Evolutionary conservation across 225 moss, liverwort and hornwort species (phyloP).

Genomic region (Polytrichum formosum): DNA sequence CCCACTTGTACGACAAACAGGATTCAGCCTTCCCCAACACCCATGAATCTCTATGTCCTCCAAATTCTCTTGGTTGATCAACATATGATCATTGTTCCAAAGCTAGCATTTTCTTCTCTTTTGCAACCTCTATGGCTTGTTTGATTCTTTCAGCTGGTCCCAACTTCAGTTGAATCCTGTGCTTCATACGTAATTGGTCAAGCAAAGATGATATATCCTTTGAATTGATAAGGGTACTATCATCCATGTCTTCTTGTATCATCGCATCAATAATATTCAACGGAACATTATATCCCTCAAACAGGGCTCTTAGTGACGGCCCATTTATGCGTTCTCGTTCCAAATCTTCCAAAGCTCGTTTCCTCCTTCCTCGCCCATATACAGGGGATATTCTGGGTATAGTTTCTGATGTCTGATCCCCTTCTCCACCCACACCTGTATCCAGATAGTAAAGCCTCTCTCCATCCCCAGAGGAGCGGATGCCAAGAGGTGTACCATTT

Average conservation of each 20-base stretch:
- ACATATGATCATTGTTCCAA: slow-evolving; percentile 15
- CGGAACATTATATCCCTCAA: slow-evolving; percentile 47
- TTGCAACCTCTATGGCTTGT: slow-evolving; percentile 51
- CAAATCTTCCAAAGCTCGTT: slow-evolving; percentile 46
- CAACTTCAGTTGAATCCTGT: slow-evolving; percentile 53
- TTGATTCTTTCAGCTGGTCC: slow-evolving; percentile 64
- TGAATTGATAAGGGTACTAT: slow-evolving; percentile 47
- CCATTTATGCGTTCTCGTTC: slow-evolving; percentile 52
- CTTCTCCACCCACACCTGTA: slow-evolving; percentile 32
- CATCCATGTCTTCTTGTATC: slow-evolving; percentile 65
- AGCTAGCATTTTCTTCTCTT: slow-evolving; percentile 47
- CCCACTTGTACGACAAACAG: no score
- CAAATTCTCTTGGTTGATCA: no score
- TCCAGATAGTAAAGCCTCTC: slow-evolving; percentile 44
- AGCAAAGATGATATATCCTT: slow-evolving; percentile 38
- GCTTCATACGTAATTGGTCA: slow-evolving; percentile 52
- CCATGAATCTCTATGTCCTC: no score
- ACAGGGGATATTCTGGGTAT: slow-evolving; percentile 48
- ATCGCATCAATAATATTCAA: slow-evolving; percentile 46
- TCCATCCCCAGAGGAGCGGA: slow-evolving; percentile 47
- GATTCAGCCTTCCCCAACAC: no score
- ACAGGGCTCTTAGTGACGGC: slow-evolving; percentile 47
- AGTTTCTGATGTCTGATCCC: slow-evolving; percentile 56
- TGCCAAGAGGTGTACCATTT: slow-evolving; percentile 36
- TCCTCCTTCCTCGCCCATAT: slow-evolving; percentile 51